These are phyloP conservation scores for Lentinus tigrinus DNA, from an alignment of 768 basidiomycete species.

Conservation along the genomic window DNA sequence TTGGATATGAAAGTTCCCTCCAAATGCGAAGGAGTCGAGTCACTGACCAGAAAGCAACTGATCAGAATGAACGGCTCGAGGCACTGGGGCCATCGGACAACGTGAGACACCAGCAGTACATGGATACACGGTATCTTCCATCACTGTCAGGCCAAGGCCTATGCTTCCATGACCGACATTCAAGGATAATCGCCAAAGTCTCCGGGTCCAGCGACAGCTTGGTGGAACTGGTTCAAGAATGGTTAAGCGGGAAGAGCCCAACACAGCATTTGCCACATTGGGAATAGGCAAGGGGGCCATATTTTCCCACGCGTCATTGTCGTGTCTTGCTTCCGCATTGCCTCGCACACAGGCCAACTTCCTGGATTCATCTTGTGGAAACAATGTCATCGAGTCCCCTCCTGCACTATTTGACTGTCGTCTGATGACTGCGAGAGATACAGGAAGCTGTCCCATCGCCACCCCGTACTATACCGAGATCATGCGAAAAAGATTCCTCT, in stretches of 20 bases:
- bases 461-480: too few relatives aligned
- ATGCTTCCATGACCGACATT: not conserved
- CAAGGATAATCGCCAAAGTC: not conserved
- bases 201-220: not conserved
- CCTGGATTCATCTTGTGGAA: not conserved
- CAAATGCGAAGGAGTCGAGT: too few relatives aligned
- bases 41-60: too few relatives aligned
- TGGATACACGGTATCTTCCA: not conserved
- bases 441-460: too few relatives aligned
- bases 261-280: constrained; percentile 6
- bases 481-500: too few relatives aligned
- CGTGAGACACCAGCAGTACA: too few relatives aligned
- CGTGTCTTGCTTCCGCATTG: not conserved
- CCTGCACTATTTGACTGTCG: not conserved
- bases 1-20: too few relatives aligned
- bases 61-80: not conserved
- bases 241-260: constrained; percentile 1
- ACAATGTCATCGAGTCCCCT: not conserved
- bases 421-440: too few relatives aligned
- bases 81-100: not conserved
- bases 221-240: not conserved
- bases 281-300: not conserved
- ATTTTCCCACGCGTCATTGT: constrained; percentile 1
- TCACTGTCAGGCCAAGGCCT: not conserved
- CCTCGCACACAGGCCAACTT: not conserved